phyloP scores from a whole-genome alignment of 2,329 filamentous ascomycete species.

The Colletotrichum cuscutae region DNA sequence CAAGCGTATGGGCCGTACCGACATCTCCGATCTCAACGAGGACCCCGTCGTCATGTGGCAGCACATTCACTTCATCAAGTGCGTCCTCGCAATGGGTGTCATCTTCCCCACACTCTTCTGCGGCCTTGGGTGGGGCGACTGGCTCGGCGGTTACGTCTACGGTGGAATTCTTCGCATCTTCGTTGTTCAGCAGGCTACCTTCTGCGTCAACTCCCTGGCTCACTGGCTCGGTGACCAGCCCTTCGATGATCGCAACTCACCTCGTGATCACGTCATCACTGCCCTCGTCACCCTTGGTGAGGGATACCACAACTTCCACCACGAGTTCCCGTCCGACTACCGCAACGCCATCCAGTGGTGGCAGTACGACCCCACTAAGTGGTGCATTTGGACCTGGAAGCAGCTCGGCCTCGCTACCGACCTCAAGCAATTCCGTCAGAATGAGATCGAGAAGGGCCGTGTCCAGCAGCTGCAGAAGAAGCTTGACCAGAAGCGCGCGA shows the following conservation, averaged over 20 bases:
- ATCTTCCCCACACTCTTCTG: constrained; percentile 80
- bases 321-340: constrained; percentile 94
- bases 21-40: constrained; percentile 89
- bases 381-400: constrained; percentile 88
- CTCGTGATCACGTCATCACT: constrained; percentile 87
- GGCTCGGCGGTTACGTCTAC: constrained; percentile 84
- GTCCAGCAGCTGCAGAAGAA: constrained; percentile 93
- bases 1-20: constrained; percentile 86
- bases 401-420: constrained; percentile 85
- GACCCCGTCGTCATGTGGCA: constrained; percentile 88
- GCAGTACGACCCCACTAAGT: constrained; percentile 94
- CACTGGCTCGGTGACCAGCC: constrained; percentile 94
- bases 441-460: constrained; percentile 93
- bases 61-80: constrained; percentile 87
- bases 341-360: constrained; percentile 91
- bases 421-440: constrained; percentile 89
- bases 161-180: constrained; percentile 87
- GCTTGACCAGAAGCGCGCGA: constrained; percentile 85
- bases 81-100: constrained; percentile 80
- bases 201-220: constrained; percentile 91
- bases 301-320: constrained; percentile 96
- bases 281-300: constrained; percentile 87
- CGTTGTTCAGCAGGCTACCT: constrained; percentile 91
- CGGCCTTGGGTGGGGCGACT: constrained; percentile 85
- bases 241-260: constrained; percentile 92